These are phyloP conservation scores for Maudiozyma turicensis DNA, from an alignment of 805 yeast genomes.

Conservation along the genomic window DNA sequence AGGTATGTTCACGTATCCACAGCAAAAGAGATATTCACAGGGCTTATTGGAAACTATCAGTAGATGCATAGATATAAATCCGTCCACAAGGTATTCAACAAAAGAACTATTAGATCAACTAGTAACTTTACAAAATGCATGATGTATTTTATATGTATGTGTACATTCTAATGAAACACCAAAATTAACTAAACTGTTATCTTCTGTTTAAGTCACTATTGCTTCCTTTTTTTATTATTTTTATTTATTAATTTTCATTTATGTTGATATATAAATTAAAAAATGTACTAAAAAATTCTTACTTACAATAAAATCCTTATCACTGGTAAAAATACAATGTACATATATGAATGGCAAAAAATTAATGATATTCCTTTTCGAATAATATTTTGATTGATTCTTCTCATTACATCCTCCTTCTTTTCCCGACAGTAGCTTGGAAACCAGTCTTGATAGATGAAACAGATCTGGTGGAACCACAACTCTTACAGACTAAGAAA, in stretches of 20 bases:
- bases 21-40: conserved; percentile 36
- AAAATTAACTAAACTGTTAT: no score
- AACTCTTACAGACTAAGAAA: conserved; percentile 94
- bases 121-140: conserved; percentile 2
- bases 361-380: conserved; percentile 1
- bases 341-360: conserved; percentile 2
- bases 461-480: conserved; percentile 96
- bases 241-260: not conserved
- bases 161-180: no score
- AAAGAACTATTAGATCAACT: conserved; percentile 48
- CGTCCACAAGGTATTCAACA: conserved; percentile 51
- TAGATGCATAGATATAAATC: conserved; percentile 54
- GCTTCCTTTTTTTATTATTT: not conserved
- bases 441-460: conserved; percentile 97
- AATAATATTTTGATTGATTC: conserved; percentile 1
- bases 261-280: not conserved
- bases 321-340: conserved; percentile 2
- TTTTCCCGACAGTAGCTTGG: conserved; percentile 94
- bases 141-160: not conserved
- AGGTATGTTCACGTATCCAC: conserved; percentile 44
- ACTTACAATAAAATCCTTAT: not conserved
- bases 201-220: no score
- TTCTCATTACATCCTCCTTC: conserved; percentile 47
- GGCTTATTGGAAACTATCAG: conserved; percentile 47
- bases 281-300: not conserved